phyloP scores from a whole-genome alignment of 345 rosid species.

The Linum trigynum region DNA sequence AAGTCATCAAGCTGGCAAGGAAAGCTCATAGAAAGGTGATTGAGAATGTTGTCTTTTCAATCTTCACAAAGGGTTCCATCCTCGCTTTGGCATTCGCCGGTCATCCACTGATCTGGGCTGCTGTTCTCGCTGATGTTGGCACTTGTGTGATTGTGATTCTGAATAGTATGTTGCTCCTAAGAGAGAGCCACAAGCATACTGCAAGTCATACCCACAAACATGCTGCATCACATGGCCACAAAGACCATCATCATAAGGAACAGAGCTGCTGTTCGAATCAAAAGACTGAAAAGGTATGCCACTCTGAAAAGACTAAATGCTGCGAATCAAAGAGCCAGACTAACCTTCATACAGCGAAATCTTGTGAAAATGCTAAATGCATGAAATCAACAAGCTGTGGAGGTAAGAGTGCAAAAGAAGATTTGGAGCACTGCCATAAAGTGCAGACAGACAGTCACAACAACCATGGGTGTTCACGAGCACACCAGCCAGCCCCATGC shows the following conservation, averaged over 20 bases:
- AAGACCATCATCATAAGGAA: background rate
- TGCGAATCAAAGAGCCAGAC: background rate
- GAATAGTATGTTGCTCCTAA: conserved; percentile 70
- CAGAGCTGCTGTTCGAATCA: background rate
- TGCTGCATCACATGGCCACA: background rate
- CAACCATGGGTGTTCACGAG: background rate
- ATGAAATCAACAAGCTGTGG: background rate
- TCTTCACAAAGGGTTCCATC: conserved; percentile 52
- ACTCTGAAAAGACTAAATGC: background rate
- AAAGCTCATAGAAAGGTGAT: conserved; percentile 57
- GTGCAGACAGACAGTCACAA: background rate
- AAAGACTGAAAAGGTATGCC: background rate
- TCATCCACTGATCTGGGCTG: conserved; percentile 82
- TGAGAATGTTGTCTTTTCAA: conserved; percentile 54
- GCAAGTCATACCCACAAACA: background rate
- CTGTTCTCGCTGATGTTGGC: conserved; percentile 82
- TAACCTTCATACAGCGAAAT: background rate
- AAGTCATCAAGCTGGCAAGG: conserved; percentile 48
- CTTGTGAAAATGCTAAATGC: background rate
- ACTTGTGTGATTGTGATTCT: conserved; percentile 74
- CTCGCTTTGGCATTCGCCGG: conserved; percentile 70
- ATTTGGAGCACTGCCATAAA: background rate
- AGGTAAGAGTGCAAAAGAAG: background rate
- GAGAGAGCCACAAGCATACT: background rate
- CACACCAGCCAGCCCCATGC: background rate